Evolutionary conservation across 768 basidiomycete species (phyloP).

Genomic region (Suillus placidus): DNA sequence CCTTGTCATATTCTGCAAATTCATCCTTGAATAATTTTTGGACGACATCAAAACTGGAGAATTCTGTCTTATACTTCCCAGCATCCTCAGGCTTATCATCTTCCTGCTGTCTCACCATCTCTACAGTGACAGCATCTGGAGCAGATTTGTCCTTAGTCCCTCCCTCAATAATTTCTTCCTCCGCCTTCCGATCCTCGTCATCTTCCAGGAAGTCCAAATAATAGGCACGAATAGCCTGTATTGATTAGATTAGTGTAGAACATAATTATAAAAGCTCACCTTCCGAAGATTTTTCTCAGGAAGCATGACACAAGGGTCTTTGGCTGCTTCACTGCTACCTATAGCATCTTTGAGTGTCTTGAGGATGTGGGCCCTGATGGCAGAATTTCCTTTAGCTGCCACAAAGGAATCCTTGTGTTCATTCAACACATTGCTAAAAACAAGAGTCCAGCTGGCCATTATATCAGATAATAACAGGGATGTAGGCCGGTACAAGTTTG

Average conservation of each 20-base stretch:
- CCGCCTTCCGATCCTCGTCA: neutral
- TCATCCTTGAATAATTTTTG: neutral
- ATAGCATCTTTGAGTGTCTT: neutral
- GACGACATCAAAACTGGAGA: neutral
- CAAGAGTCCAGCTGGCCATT: neutral
- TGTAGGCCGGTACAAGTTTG: neutral
- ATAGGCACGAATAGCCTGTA: neutral
- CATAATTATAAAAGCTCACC: neutral
- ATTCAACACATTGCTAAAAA: neutral
- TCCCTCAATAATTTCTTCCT: constrained; percentile 1
- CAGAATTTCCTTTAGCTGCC: neutral
- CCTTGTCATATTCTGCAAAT: neutral
- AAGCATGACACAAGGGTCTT: neutral
- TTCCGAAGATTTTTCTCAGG: neutral
- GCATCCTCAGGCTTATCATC: neutral
- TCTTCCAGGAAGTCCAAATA: neutral
- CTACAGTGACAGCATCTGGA: neutral
- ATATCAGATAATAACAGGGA: neutral
- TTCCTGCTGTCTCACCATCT: neutral
- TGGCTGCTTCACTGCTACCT: neutral
- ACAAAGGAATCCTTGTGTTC: neutral
- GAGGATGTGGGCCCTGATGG: neutral
- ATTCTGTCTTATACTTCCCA: constrained; percentile 1
- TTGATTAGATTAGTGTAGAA: neutral
- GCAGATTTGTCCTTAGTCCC: neutral